Evolutionary conservation across 1,284 basidiomycete genomes (phyloP), one percentile per base, ranked within the genome.

Genomic region (Xanthoconium separans): DNA sequence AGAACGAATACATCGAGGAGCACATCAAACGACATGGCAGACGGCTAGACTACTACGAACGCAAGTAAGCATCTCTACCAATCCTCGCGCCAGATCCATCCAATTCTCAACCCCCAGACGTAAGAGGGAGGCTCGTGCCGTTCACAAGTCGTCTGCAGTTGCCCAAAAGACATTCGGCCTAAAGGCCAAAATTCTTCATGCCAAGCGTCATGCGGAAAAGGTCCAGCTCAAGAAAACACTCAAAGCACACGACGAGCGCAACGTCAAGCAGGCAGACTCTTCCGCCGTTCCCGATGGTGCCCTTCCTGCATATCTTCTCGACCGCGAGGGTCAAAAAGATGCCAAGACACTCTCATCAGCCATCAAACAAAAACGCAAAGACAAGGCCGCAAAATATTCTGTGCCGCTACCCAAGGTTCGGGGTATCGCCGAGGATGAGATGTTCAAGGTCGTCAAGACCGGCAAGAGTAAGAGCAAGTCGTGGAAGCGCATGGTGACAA

Each of bases 401-500:
- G 97, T 99, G 2, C 97, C 96, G 4, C 70, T 99, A 58, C 96
- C 97, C 47, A 97, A 96, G 74, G 97, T 99, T 50, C 80, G 96
- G 53, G 97, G 97, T 44, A 98, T 99, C 64, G 95, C 96, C 18
- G 97, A 99, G 73, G 97, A 99, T 68, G 97, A 99, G 79, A 97
- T 96, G 85, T 99, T 99, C 83, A 98, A 97, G 80, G 97, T 99
- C 34, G 83, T 99, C 82, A 93, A 95, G 79, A 96, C 96, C 0
- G 97, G 97, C 53, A 98, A 98, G 80, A 91, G 85, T 70, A 98
- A 96, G 78, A 86, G 84, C 70, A 99, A 99, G 75, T 84, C 90
- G 27, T 99, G 97, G 97, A 99, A 99, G 78, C 85, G 97, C 62
- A 98, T 99, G 96, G 93, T 99, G 60, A 98, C 95, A 61, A 99